Evolutionary conservation across 2,329 filamentous ascomycete genomes (phyloP).

Genomic region (Diaporthe sp.): DNA sequence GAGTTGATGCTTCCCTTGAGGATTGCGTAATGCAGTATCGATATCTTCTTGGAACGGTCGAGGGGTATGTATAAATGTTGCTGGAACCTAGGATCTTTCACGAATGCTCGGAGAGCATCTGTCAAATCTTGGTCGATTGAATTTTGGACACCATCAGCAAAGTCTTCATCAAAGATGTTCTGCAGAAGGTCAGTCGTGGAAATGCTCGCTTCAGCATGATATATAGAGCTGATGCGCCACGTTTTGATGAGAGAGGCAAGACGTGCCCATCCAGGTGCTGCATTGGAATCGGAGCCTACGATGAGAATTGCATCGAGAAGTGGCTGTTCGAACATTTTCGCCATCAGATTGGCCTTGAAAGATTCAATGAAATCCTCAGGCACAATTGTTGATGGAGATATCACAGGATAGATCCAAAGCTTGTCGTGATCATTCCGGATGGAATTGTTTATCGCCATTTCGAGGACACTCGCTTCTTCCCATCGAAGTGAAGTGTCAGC

Average conservation of each 20-base stretch:
- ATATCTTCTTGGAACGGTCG: too few relatives aligned
- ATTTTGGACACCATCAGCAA: too few relatives aligned
- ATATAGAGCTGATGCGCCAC: accelerated
- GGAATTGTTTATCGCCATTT: background rate
- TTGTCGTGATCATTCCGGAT: accelerated
- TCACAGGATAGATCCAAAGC: background rate
- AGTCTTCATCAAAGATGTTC: too few relatives aligned
- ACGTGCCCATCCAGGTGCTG: background rate
- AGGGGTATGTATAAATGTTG: too few relatives aligned
- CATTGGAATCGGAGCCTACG: background rate
- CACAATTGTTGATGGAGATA: background rate
- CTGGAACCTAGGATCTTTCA: too few relatives aligned
- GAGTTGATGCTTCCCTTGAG: accelerated
- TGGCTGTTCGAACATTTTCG: accelerated
- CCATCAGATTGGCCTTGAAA: background rate
- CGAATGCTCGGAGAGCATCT: too few relatives aligned
- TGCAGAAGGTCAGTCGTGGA: too few relatives aligned
- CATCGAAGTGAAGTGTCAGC: background rate
- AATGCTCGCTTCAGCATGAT: too few relatives aligned
- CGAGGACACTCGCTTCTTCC: accelerated
- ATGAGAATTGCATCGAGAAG: background rate
- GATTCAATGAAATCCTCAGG: background rate
- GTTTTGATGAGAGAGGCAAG: background rate
- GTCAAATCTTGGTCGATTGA: too few relatives aligned
- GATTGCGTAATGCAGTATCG: background rate